Base-by-base conservation (phyloP, 2,329 filamentous ascomycete species). In the Calonectria honghensis region DNA sequence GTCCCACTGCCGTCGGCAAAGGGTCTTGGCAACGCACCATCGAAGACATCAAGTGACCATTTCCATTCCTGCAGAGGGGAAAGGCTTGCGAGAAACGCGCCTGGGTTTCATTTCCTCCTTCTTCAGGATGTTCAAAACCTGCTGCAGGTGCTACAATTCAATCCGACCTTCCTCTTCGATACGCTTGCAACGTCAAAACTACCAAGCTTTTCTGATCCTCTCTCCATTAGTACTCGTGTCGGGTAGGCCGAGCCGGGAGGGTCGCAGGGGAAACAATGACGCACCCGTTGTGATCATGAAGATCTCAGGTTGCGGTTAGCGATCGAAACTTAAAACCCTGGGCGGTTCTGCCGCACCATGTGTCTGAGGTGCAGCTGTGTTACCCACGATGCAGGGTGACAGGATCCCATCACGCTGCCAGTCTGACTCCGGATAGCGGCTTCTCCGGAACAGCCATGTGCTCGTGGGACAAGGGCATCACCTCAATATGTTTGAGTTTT, bases 401-500 rank as follows among this genome's bases (percentile, higher is more conserved):
- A 29, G 18, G 61, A 11, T 45, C 20, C 45, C 70, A 68, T 64
- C 70, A 66, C 48, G 51, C 52, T 59, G 51, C 39, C 52, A 27
- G 52, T 24, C 45, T 64, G 65, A 67, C 61, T 72, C 71, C 71
- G 71, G 66, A 69, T 67, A 24, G 71, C 27, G 66, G 71, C 27
- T 63, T 41, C 50, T 54, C 71, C 71, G 71, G 45, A 45, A 37
- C 45, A 51, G 37, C 57, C 57, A 63, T 63, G 57, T 63, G 57
- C 35, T 39, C 24, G 57, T 37, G 35, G 57, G 57, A 27, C 35
- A 39, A 18, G 37, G 57, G 35, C 35, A 63, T 57, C 35, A 59
- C 20, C 50, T 32, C 39, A 14, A 45, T 57, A 39, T 70, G 32
- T 65, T 32, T 51, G 41, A 59, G 35, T 45, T 70, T 27, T 52